These are phyloP conservation scores for Candida pseudofarinosa DNA, from an alignment of 805 yeast species.

Conservation along the genomic window DNA sequence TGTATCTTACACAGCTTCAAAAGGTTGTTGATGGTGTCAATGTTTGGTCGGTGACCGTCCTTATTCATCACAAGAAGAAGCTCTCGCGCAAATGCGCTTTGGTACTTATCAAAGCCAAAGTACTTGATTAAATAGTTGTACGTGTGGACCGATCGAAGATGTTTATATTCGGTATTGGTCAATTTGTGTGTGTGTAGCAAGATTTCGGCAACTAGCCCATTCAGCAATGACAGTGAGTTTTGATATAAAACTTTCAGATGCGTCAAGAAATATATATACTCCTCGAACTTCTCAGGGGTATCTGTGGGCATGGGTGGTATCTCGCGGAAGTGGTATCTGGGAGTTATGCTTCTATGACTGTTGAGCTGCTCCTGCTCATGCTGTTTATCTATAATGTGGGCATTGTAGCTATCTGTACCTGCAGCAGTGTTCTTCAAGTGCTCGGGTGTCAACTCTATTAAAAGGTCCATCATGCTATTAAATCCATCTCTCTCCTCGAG, in stretches of 20 bases:
- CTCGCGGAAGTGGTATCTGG: conserved; percentile 24
- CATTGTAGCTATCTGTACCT: conserved; percentile 10
- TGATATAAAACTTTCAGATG: conserved; percentile 29
- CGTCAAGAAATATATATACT: conserved; percentile 34
- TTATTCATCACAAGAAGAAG: conserved; percentile 37
- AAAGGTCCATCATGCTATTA: conserved; percentile 27
- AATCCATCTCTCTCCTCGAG: conserved; percentile 27
- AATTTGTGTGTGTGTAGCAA: conserved; percentile 35
- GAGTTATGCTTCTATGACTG: conserved; percentile 9
- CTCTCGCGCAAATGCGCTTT: conserved; percentile 37
- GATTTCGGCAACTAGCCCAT: conserved; percentile 36
- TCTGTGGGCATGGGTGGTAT: conserved; percentile 32
- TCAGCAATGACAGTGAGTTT: conserved; percentile 28
- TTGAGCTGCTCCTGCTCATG: conserved; percentile 12
- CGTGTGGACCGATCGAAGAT: conserved; percentile 29
- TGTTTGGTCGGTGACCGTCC: conserved; percentile 38
- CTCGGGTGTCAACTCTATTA: conserved; percentile 30
- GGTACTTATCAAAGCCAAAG: conserved; percentile 38
- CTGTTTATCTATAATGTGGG: conserved; percentile 17
- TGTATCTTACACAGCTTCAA: conserved; percentile 29
- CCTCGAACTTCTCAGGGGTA: conserved; percentile 23
- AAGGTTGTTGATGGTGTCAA: conserved; percentile 36
- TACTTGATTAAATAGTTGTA: conserved; percentile 37
- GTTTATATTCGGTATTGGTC: conserved; percentile 25
- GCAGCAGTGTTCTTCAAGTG: conserved; percentile 17